Percentiles rank a stretch among this genome's conserved stretches.
These are phyloP conservation scores for Hysterangium stoloniferum DNA, from an alignment of 768 basidiomycete species.

Conservation along the genomic window DNA sequence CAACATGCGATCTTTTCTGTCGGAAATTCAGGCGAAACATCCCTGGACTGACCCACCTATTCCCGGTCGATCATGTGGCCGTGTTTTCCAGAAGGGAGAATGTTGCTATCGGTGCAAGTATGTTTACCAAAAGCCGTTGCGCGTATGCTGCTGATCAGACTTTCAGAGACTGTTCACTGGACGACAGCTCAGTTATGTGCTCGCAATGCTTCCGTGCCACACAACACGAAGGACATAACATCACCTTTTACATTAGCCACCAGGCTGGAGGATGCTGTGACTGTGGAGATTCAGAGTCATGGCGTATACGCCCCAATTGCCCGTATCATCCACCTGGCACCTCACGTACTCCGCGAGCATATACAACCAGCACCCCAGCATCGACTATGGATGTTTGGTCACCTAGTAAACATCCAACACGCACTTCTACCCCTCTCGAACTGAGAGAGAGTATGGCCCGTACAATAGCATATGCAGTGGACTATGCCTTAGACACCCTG, in stretches of 20 bases:
- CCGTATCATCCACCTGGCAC: conserved; percentile 61
- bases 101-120: conserved; percentile 92
- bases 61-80: conserved; percentile 72
- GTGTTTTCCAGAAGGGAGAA: conserved; percentile 87
- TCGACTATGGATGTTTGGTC: conserved; percentile 40
- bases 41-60: conserved; percentile 45
- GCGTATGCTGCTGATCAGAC: too few species aligned
- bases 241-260: conserved; percentile 88
- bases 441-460: conserved; percentile 66
- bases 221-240: conserved; percentile 81
- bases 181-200: conserved; percentile 88
- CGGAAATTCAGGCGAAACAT: conserved; percentile 58
- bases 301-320: conserved; percentile 62
- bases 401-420: conserved; percentile 51
- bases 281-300: conserved; percentile 88
- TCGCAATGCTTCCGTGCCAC: conserved; percentile 83
- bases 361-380: conserved; percentile 1
- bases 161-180: conserved; percentile 79
- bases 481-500: conserved; percentile 77
- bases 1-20: conserved; percentile 47
- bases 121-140: too few species aligned
- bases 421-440: conserved; percentile 50
- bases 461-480: conserved; percentile 69
- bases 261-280: conserved; percentile 93
- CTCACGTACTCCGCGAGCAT: conserved; percentile 24